These are phyloP conservation scores for Ceratobasidium sp. DNA, from an alignment of 1,284 basidiomycete genomes.

Conservation along the genomic window DNA sequence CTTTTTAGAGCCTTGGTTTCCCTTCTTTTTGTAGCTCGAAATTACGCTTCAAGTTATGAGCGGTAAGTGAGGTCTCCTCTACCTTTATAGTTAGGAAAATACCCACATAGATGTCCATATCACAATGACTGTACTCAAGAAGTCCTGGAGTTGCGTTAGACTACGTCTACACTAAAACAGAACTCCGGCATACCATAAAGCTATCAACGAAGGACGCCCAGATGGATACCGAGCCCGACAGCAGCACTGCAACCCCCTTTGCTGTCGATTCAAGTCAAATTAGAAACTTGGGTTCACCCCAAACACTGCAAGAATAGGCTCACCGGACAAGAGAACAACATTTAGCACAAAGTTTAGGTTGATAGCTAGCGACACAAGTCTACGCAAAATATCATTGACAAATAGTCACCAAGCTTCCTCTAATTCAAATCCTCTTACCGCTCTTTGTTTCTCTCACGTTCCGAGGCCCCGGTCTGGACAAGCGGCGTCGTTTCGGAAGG, in stretches of 20 bases:
- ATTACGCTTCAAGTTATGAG: conserved; percentile 7
- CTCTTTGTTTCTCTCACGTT: conserved; percentile 30
- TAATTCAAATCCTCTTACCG: not conserved
- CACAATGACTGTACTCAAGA: conserved; percentile 42
- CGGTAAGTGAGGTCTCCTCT: not conserved
- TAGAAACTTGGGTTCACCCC: not conserved
- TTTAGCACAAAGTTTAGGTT: conserved; percentile 36
- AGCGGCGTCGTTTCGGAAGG: conserved; percentile 27
- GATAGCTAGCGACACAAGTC: conserved; percentile 29
- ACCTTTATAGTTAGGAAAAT: not conserved
- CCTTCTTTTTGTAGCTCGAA: conserved; percentile 31
- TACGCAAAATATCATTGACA: not conserved
- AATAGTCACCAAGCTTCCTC: not conserved
- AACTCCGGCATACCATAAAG: conserved; percentile 15
- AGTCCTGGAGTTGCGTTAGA: conserved; percentile 10
- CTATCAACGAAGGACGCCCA: conserved; percentile 43
- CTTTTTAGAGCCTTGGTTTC: conserved; percentile 15
- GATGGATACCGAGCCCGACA: conserved; percentile 37
- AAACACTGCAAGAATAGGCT: not conserved
- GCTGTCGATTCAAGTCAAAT: not conserved
- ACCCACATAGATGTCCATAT: conserved; percentile 33
- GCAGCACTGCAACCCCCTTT: conserved; percentile 30
- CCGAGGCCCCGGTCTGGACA: conserved; percentile 13
- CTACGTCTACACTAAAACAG: not conserved
- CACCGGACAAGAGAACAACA: conserved; percentile 27